Base-by-base conservation (phyloP, 1,139 yeast species). In the Yamadazyma kanchanaburiensis region DNA sequence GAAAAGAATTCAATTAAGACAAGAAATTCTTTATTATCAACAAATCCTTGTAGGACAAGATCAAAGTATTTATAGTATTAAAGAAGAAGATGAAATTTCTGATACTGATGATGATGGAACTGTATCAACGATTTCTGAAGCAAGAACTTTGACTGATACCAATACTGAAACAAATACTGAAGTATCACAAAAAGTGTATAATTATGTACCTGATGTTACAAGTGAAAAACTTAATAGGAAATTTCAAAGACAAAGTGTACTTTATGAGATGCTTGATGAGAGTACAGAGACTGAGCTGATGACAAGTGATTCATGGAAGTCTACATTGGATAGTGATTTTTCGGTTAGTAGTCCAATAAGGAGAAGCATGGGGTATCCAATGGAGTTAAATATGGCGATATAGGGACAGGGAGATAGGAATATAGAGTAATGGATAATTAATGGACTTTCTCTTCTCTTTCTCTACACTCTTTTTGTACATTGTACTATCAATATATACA, bases 211-310 rank as follows among this genome's bases (percentile, higher is more conserved):
- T 5, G 58, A 53, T 34, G 43, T 49, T 4, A 42, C 55, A 11
- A 41, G 49, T 5, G 52, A 49, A 24, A 51, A 49, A 26, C 55
- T 58, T 38, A 44, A 46, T 35, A 46, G 40, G 27, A 42, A 42
- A 21, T 50, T 31, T 27, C 60, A 67, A 40, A 53, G 74, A 35
- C 57, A 66, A 35, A 64, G 71, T 4, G 58, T 68, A 49, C 49
- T 68, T 37, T 70, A 71, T 14, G 73, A 67, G 11, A 67, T 68
- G 74, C 66, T 66, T 36, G 60, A 55, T 19, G 65, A 72, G 2
- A 10, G 10, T 18, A 28, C 35, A 9, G 46, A 36, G 13, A 28
- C 34, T 11, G 43, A 36, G 5, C 39, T 38, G 41, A 28, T 33
- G 7, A 10, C 30, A 2, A 53, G 57, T 19, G 37, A 54, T 2